phyloP scores from a whole-genome alignment of 345 rosid species.

The Salix exigua region DNA sequence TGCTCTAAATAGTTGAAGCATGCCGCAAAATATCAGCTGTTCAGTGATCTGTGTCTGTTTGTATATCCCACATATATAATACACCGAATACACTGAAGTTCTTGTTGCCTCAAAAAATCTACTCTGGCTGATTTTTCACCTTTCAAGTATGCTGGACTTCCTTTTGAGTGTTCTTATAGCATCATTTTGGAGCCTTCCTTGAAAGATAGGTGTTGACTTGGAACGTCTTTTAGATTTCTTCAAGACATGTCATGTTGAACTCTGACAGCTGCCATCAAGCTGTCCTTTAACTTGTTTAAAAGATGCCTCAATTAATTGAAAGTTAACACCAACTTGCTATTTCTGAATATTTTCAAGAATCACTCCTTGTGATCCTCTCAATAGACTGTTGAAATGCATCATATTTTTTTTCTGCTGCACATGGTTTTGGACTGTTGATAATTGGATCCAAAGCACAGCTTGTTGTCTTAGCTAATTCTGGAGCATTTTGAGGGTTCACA shows the following conservation, averaged over 20 bases:
- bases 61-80: not conserved
- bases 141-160: not conserved
- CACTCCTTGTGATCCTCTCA: not conserved
- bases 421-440: not conserved
- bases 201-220: not conserved
- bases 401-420: not conserved
- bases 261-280: not conserved
- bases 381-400: not conserved
- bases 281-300: not conserved
- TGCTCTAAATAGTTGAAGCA: not conserved
- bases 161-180: not conserved
- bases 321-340: not conserved
- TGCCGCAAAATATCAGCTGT: not conserved
- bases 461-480: not conserved
- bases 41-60: not conserved
- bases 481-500: not conserved
- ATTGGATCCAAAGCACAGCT: not conserved
- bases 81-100: not conserved
- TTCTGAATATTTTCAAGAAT: not conserved
- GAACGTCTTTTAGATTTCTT: not conserved
- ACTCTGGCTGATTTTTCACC: not conserved
- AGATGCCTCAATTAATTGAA: not conserved
- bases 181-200: not conserved
- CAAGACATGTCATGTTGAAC: not conserved
- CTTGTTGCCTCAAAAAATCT: not conserved